Evolutionary conservation across 1,284 basidiomycete genomes (phyloP), one percentile per base, ranked within the genome.

Genomic region (Pulveroboletus sp.): DNA sequence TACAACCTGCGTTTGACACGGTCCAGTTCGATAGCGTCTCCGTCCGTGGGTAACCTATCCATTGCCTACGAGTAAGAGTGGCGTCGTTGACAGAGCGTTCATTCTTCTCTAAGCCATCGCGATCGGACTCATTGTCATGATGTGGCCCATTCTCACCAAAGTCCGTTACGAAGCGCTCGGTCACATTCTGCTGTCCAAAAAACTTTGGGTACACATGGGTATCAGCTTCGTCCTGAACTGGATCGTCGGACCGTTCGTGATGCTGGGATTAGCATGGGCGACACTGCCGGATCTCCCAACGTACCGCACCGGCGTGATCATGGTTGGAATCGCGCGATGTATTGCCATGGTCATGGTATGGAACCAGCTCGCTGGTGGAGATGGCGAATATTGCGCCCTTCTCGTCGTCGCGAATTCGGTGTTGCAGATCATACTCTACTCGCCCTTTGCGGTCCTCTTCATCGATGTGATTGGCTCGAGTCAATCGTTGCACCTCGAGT

Each of bases 341-440:
- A 85, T 89, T 63, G 88, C 89, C 12, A 92, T 92, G 90, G 90
- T 92, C 59, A 82, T 91, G 77, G 87, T 93, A 29, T 93, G 91
- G 93, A 92, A 87, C 68, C 78, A 84, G 54, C 81, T 95, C n/a
- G 91, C 91, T 0, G 71, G 78, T 24, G 92, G 93, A 2, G 85
- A 95, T 65, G 66, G 69, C 20, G 81, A 94, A 61, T 91, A 89
- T 67, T 93, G 92, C 66, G 92, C 92, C 24, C 86, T 86, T 51
- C 74, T 87, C 8, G 84, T 87, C 39, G 79, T 85, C 11, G 65
- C 85, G 52, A 87, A 88, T 62, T 82, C 84, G 3, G 60, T 85
- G 4, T 76, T 92, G 28, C 90, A 95, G 73, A 89, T 94, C 44
- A 75, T 88, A 9, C 77, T 94, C 11, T 94, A 87, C 71, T 85